These are phyloP conservation scores for Dendrocalamus latiflorus DNA, from an alignment of 202 grass and related monocot genomes.

Conservation along the genomic window DNA sequence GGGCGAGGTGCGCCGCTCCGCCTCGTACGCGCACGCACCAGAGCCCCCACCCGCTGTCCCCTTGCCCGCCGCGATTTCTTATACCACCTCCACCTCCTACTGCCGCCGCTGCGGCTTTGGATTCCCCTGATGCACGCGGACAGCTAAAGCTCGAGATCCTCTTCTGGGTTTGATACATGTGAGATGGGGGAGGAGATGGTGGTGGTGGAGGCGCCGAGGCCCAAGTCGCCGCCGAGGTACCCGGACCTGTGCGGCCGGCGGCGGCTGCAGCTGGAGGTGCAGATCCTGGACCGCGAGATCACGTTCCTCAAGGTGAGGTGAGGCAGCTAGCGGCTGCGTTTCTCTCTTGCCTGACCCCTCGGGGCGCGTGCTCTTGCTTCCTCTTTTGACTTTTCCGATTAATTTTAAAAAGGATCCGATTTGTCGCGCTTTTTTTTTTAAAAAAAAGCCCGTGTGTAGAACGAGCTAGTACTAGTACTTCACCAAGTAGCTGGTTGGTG, in stretches of 20 bases:
- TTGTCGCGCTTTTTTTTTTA: slow-evolving; percentile 17
- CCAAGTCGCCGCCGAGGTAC: too few species aligned
- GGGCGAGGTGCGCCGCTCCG: too few species aligned
- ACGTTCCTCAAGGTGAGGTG: slow-evolving; percentile 78
- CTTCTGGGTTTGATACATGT: not conserved
- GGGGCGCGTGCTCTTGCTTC: not conserved
- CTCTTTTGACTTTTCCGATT: slow-evolving; percentile 6
- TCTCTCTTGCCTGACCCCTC: not conserved
- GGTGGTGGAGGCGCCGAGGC: slow-evolving; percentile 45
- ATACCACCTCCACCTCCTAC: not conserved
- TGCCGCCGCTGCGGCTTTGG: not conserved
- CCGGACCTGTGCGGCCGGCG: too few species aligned
- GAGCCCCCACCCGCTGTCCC: not conserved
- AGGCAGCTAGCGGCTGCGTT: not conserved
- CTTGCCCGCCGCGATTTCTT: not conserved
- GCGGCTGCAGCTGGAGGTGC: slow-evolving; percentile 71
- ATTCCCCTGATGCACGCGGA: not conserved
- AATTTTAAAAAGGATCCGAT: slow-evolving; percentile 38
- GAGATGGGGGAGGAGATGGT: slow-evolving; percentile 21
- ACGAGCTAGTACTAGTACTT: not conserved
- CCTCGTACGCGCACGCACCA: too few species aligned
- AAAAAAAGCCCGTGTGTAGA: not conserved
- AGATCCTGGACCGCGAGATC: slow-evolving; percentile 76
- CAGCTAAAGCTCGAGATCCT: not conserved
- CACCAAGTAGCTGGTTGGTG: not conserved